Evolutionary conservation across 306 rosid species (phyloP).

Genomic region (Trifolium fragiferum): DNA sequence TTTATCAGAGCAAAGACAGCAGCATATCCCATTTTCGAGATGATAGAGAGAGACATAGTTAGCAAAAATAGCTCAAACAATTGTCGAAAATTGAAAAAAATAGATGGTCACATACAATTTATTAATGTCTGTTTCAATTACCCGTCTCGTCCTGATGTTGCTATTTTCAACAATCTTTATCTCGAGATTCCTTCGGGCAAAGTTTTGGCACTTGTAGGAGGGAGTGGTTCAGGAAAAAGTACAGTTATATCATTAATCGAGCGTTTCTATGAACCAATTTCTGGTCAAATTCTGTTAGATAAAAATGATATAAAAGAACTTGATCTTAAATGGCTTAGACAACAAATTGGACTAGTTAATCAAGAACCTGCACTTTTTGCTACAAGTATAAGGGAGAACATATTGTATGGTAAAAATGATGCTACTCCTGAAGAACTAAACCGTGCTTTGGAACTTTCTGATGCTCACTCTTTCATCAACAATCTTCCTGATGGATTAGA

Average conservation of each 20-base stretch:
- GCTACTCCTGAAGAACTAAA: slow-evolving; percentile 74
- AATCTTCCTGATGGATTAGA: slow-evolving; percentile 88
- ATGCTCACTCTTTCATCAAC: slow-evolving; percentile 75
- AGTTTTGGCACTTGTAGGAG: slow-evolving; percentile 89
- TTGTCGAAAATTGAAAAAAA: slow-evolving; percentile 56
- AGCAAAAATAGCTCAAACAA: slow-evolving; percentile 51
- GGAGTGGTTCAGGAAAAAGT: slow-evolving; percentile 95
- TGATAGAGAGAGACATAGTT: slow-evolving; percentile 75
- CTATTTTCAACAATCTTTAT: slow-evolving; percentile 63
- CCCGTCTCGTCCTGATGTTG: slow-evolving; percentile 79
- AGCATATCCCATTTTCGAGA: slow-evolving; percentile 87
- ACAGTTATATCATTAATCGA: slow-evolving; percentile 80
- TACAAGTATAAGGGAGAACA: slow-evolving; percentile 83
- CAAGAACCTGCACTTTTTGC: slow-evolving; percentile 96
- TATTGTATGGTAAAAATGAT: slow-evolving; percentile 78
- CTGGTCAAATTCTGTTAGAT: slow-evolving; percentile 75
- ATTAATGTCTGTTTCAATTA: slow-evolving; percentile 71
- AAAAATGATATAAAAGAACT: slow-evolving; percentile 59
- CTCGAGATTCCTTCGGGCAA: slow-evolving; percentile 82
- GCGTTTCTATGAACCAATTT: slow-evolving; percentile 83
- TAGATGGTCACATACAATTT: slow-evolving; percentile 77
- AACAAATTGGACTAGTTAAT: slow-evolving; percentile 79
- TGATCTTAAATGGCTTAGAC: slow-evolving; percentile 86
- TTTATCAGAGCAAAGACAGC: slow-evolving; percentile 83
- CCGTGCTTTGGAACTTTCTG: slow-evolving; percentile 71